Percentiles rank a stretch among this genome's conserved stretches.
These are phyloP conservation scores for Hericium erinaceus DNA, from an alignment of 768 basidiomycete genomes.

Conservation along the genomic window DNA sequence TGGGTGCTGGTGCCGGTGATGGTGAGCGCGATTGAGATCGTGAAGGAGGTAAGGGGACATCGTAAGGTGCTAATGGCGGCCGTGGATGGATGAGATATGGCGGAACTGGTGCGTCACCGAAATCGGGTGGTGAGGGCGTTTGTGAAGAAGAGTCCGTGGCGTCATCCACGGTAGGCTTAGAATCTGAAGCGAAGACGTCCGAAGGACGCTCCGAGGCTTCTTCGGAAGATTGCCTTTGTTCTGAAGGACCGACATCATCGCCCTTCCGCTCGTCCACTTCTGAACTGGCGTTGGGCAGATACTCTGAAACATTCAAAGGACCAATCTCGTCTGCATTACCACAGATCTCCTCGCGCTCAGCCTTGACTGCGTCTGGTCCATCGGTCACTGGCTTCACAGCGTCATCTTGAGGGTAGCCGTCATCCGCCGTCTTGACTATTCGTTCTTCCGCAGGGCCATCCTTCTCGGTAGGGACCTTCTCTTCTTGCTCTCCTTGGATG, in stretches of 20 bases:
- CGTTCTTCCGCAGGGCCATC: too few relatives aligned
- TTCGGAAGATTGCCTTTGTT: too few relatives aligned
- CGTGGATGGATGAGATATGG: not conserved
- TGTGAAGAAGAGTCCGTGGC: not conserved
- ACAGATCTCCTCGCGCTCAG: too few relatives aligned
- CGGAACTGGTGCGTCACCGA: not conserved
- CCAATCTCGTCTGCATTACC: too few relatives aligned
- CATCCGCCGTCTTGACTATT: too few relatives aligned
- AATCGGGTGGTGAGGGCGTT: not conserved
- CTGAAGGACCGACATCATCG: too few relatives aligned
- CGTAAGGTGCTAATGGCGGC: not conserved
- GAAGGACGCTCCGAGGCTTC: too few relatives aligned
- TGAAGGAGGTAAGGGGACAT: not conserved
- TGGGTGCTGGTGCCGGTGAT: constrained; percentile 16
- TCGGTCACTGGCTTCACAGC: not conserved
- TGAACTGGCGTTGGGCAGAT: too few relatives aligned
- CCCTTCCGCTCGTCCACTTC: too few relatives aligned
- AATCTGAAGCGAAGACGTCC: too few relatives aligned
- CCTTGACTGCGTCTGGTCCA: too few relatives aligned
- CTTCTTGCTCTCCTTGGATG: not conserved
- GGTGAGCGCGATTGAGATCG: constrained; percentile 2
- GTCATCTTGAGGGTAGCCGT: not conserved
- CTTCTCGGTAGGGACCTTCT: not conserved
- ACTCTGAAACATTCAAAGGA: too few relatives aligned
- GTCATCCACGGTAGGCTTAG: not conserved